phyloP scores from a whole-genome alignment of 305 asterid genomes.

The Rubia peregrina region DNA sequence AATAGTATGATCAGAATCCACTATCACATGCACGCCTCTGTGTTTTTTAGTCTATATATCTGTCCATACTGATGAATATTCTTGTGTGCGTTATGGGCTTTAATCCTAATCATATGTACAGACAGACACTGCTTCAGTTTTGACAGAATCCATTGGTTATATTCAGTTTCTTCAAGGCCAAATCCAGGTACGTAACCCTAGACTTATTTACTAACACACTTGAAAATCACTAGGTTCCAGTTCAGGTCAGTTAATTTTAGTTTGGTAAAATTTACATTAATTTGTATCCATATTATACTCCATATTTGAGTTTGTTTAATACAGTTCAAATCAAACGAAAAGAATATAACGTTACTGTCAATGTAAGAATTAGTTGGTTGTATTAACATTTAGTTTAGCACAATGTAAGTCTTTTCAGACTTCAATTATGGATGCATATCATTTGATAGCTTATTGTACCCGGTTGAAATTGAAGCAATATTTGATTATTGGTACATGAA shows the following conservation, averaged over 20 bases:
- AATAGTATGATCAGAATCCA: not conserved
- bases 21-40: constrained; percentile 9
- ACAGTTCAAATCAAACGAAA: no score
- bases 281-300: no score
- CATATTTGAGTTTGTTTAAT: no score
- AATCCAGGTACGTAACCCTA: constrained; percentile 43
- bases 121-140: constrained; percentile 94
- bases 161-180: constrained; percentile 76
- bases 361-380: no score
- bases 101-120: constrained; percentile 27
- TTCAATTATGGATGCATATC: not conserved
- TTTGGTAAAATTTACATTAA: no score
- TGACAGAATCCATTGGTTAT: constrained; percentile 80
- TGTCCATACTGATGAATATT: constrained; percentile 18
- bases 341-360: no score
- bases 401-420: not conserved
- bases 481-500: no score
- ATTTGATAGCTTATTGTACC: no score
- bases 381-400: not conserved
- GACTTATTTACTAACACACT: not conserved
- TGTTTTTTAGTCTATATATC: constrained; percentile 3
- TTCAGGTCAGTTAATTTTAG: no score
- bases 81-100: not conserved
- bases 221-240: no score
- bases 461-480: no score